Evolutionary conservation across 768 basidiomycete species (phyloP), one percentile per base, ranked within the genome.

Genomic region (Xerocomus potaroensis): DNA sequence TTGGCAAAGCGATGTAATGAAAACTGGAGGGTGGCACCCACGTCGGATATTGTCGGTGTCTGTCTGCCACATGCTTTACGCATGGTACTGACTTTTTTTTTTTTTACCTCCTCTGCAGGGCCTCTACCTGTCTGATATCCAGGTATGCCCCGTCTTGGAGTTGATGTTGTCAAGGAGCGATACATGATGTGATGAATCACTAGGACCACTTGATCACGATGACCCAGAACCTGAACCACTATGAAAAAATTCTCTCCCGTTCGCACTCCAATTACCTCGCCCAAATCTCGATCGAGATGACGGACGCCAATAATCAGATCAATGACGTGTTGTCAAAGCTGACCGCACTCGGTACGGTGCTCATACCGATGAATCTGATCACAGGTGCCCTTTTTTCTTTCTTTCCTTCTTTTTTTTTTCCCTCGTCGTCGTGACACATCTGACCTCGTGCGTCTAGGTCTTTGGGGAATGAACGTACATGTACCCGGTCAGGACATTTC

Each of bases 231-330:
- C 65, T 99, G 76, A 99, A 98, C 65, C 96, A 98, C 69, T 99
- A 98, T 73, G 96, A 99, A 65, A 99, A 98, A 75, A 98, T 99
- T 61, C 76, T 99, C 8, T 98, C 95, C 4, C 85, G 96, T 32
- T 97, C 95, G 32, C 96, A 99, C 68, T 97, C 94, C 30, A 99
- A 99, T 65, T 99, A 99, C 70, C 84, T 99, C 41, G 96, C 96
- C 1, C 96, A 98, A 61, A 99, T 99, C 57, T 96, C 93, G 34
- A 98, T 99, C 69, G 96, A 98, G 73, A 99, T 98, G 95, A 95
- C 92, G 29, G 94, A 97, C 59, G 96, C 96, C 33, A 99, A 99
- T 71, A 99, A 99, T 67, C 93, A 98, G 72, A 99, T 98, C 72
- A 99, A 99, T 69, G 93, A 98, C 62, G 96, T 99, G 2, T 80